A percentile compares a stretch with the other conserved stretches of the same genome.
These are phyloP conservation scores for Solanum paucissectum DNA, from an alignment of 257 asterid genomes.

Conservation along the genomic window DNA sequence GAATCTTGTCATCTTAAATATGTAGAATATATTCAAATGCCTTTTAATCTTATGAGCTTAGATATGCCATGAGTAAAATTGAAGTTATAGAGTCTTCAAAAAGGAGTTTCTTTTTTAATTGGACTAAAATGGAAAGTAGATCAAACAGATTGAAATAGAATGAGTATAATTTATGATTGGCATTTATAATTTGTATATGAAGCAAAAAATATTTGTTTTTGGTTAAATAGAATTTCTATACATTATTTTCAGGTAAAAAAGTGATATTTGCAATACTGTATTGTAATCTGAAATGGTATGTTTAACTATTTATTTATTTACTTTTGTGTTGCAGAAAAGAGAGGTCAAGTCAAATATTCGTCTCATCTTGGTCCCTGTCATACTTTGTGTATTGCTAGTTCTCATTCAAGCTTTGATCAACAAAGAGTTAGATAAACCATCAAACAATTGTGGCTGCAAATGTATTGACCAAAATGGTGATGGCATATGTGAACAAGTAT, in stretches of 20 bases:
- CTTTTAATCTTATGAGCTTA: not conserved
- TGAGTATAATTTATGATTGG: not conserved
- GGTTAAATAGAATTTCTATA: not conserved
- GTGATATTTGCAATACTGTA: not conserved
- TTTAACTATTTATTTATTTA: not conserved
- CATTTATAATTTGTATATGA: not conserved
- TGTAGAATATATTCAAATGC: not conserved
- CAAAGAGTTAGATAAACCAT: slow-evolving; percentile 57
- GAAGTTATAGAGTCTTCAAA: not conserved
- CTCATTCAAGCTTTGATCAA: slow-evolving; percentile 63
- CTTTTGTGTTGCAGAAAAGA: slow-evolving; percentile 55
- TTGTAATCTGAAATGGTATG: not conserved
- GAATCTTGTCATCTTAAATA: not conserved
- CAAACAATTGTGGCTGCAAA: slow-evolving; percentile 78
- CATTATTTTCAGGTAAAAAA: not conserved
- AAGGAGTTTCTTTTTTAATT: not conserved
- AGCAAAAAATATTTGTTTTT: not conserved
- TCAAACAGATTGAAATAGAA: not conserved
- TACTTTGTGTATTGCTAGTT: slow-evolving; percentile 62
- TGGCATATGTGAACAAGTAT: slow-evolving; percentile 62
- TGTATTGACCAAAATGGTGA: slow-evolving; percentile 67
- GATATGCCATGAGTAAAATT: not conserved
- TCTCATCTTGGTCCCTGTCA: slow-evolving; percentile 47
- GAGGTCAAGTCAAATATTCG: slow-evolving; percentile 49
- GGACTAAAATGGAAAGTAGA: not conserved